Evolutionary conservation across 192 early-diverging fungal species (phyloP), one percentile per base, ranked within the genome.

Genomic region (Podila horticola): DNA sequence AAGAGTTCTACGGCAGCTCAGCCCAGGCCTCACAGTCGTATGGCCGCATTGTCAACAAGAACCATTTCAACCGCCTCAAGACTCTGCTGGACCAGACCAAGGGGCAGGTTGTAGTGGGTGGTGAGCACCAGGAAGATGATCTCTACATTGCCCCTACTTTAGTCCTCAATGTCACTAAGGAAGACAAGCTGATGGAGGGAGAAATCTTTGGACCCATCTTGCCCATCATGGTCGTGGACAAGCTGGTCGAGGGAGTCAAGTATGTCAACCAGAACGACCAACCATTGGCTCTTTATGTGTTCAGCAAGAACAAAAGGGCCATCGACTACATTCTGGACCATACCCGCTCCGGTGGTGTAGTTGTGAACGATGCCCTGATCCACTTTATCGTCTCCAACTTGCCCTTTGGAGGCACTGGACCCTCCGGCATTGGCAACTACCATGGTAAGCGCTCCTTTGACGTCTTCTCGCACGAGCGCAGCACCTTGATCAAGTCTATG

Each of bases 191-290:
- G 70, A 97, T 97, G 96, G 70, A 86, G 28, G 93, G 93, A 20
- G 97, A 99, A 79, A 83, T 99, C 52, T 98, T 99, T 87, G 97
- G 95, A 38, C 97, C 97, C 7, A 82, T 97, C 55, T 83, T 99
- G 72, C 95, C 95, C 26, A 86, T 99, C 62, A 67, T 99, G 24
- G 68, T 87, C 7, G 90, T 91, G 57, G 87, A 91, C 64, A 86
- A 83, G n/a, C 51, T 93, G 11, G 90, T 91, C n/a, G 93, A 92
- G 51, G 92, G 91, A 11, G 85, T 95, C 59, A 81, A 72, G 48
- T 72, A 87, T 67, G 85, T 95, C 48, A 93, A 93, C 71, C 69
- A 74, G 28, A 87, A 86, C 58, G 91, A 91, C 62, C 88, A 89
- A 66, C 96, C 97, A 38, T 89, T 99, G 65, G 88, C 92, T 5